Conservation (phyloP, 306 rosid genomes). For the Prunus kanzakura region DNA sequence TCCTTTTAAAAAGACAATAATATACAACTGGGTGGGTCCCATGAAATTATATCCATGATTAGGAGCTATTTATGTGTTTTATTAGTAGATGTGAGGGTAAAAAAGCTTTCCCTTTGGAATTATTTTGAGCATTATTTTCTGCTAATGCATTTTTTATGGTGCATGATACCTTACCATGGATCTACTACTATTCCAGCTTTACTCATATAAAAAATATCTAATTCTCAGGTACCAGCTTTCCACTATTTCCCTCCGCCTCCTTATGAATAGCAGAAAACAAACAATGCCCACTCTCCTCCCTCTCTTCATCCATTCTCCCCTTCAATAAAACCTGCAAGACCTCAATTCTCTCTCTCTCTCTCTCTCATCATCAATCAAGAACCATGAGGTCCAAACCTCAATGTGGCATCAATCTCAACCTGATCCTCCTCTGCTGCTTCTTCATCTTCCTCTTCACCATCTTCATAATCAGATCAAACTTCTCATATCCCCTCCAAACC, state of each 20-base stretch:
- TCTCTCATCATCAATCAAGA: not conserved
- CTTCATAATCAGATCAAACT: conserved; percentile 44
- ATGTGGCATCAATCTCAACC: conserved; percentile 45
- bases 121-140: not conserved
- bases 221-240: not conserved
- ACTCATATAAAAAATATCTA: not conserved
- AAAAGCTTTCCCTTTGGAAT: not conserved
- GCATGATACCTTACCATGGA: not conserved
- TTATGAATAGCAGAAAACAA: not conserved
- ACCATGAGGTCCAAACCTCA: conserved; percentile 42
- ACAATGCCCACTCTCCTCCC: not conserved
- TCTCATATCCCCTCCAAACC: conserved; percentile 37
- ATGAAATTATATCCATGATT: not conserved
- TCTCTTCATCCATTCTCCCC: not conserved
- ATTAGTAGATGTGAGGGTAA: too few species aligned
- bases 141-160: not conserved
- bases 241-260: not conserved
- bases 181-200: not conserved
- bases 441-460: conserved; percentile 38
- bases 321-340: not conserved
- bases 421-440: conserved; percentile 37
- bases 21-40: not conserved
- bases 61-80: not conserved
- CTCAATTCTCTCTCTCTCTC: not conserved
- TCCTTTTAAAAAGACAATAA: not conserved